A percentile compares a stretch with the other conserved stretches of the same genome.
phyloP scores from a whole-genome alignment of 257 asterid genomes.

The Ballota nigra region DNA sequence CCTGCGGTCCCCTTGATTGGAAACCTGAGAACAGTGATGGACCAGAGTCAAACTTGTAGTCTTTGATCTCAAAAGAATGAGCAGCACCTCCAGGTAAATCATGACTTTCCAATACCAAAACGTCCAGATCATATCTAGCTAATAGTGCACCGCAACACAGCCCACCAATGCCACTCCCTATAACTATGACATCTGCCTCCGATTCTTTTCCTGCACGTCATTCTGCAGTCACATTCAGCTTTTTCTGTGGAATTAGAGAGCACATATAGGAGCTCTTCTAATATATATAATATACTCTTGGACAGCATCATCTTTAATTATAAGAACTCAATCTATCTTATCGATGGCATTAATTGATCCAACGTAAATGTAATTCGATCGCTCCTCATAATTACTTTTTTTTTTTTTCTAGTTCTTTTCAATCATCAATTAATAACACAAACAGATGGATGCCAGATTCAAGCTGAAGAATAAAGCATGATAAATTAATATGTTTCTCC shows the following conservation, averaged over 20 bases:
- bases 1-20: slow-evolving; percentile 93
- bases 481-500: not conserved
- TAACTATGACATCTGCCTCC: slow-evolving; percentile 84
- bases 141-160: slow-evolving; percentile 83
- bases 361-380: not conserved
- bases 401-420: not conserved
- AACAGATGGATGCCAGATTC: not conserved
- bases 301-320: not conserved
- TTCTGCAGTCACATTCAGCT: slow-evolving; percentile 46
- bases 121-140: slow-evolving; percentile 83
- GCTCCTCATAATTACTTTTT: not conserved
- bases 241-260: slow-evolving; percentile 14
- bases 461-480: not conserved
- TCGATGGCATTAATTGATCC: not conserved
- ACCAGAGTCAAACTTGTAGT: slow-evolving; percentile 84
- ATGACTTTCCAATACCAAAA: slow-evolving; percentile 85
- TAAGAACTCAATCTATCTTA: not conserved
- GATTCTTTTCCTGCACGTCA: slow-evolving; percentile 66
- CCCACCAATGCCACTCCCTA: slow-evolving; percentile 96
- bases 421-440: not conserved
- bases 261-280: not conserved
- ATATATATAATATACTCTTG: not conserved
- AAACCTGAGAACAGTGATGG: slow-evolving; percentile 95
- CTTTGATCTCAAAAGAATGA: slow-evolving; percentile 79
- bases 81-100: slow-evolving; percentile 96